phyloP scores from a whole-genome alignment of 257 asterid species.

The Striga asiatica region DNA sequence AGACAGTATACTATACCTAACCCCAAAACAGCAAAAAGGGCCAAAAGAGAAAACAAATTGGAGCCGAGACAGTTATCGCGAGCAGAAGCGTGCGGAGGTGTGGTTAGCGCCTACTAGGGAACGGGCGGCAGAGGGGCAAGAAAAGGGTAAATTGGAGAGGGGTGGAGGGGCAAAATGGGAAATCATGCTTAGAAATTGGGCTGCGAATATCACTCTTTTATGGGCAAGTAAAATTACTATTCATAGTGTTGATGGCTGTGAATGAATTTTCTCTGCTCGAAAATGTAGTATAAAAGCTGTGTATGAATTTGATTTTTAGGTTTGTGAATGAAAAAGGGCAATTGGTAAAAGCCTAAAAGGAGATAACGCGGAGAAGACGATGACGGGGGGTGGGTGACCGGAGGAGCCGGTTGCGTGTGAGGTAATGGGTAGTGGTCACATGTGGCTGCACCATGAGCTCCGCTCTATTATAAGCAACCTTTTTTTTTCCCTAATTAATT shows the following conservation, averaged over 20 bases:
- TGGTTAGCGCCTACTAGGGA: neutral
- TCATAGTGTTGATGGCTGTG: too few relatives aligned
- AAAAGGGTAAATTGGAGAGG: neutral
- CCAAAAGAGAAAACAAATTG: neutral
- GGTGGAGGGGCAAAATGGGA: neutral
- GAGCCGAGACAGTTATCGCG: neutral
- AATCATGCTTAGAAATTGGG: neutral
- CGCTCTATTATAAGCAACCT: too few relatives aligned
- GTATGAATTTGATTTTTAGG: neutral
- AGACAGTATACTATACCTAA: constrained; percentile 10
- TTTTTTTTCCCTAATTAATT: too few relatives aligned
- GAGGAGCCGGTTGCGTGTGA: neutral
- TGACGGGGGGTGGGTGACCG: neutral
- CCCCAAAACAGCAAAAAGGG: neutral
- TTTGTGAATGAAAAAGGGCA: too few relatives aligned
- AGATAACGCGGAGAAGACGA: neutral
- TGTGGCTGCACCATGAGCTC: neutral
- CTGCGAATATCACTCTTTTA: neutral
- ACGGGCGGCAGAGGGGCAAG: neutral
- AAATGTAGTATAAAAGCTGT: neutral
- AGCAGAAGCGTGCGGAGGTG: neutral
- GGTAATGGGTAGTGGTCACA: neutral
- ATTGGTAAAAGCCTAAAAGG: too few relatives aligned
- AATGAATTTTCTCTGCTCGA: neutral
- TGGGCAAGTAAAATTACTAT: neutral